Conservation (phyloP, 345 rosid genomes). For the Salix brachista region DNA sequence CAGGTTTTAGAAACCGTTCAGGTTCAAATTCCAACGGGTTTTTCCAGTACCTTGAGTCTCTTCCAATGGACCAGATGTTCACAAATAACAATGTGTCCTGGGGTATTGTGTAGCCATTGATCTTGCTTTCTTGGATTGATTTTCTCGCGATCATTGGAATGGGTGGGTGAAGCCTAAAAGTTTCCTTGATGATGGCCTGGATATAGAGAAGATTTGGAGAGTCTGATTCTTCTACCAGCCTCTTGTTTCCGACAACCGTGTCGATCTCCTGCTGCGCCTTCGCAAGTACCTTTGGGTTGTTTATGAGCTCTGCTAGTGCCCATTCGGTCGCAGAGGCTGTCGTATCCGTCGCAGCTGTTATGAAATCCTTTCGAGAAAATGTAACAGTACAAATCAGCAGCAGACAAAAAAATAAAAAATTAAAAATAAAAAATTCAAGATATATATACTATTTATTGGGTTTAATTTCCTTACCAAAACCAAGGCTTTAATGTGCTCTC, state of each 20-base stretch:
- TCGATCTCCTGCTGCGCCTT: constrained; percentile 40
- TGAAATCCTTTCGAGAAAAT: constrained; percentile 29
- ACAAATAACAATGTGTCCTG: constrained; percentile 25
- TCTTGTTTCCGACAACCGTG: constrained; percentile 24
- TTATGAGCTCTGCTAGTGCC: constrained; percentile 45
- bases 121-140: constrained; percentile 19
- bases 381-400: background rate
- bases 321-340: constrained; percentile 37
- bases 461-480: constrained; percentile 20
- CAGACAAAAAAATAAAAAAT: background rate
- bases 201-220: constrained; percentile 27
- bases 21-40: constrained; percentile 37
- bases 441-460: too few relatives aligned
- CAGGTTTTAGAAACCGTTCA: constrained; percentile 27
- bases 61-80: constrained; percentile 40
- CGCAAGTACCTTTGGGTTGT: constrained; percentile 28
- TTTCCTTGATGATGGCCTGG: constrained; percentile 42
- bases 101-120: constrained; percentile 36
- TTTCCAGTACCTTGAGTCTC: constrained; percentile 39
- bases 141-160: constrained; percentile 39
- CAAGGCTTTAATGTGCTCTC: constrained; percentile 39
- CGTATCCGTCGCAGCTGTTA: constrained; percentile 50
- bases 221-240: constrained; percentile 41
- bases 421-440: too few relatives aligned
- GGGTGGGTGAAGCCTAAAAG: constrained; percentile 48